phyloP scores from a whole-genome alignment of 108 stramenopile genomes.

The Nitzschia palea region DNA sequence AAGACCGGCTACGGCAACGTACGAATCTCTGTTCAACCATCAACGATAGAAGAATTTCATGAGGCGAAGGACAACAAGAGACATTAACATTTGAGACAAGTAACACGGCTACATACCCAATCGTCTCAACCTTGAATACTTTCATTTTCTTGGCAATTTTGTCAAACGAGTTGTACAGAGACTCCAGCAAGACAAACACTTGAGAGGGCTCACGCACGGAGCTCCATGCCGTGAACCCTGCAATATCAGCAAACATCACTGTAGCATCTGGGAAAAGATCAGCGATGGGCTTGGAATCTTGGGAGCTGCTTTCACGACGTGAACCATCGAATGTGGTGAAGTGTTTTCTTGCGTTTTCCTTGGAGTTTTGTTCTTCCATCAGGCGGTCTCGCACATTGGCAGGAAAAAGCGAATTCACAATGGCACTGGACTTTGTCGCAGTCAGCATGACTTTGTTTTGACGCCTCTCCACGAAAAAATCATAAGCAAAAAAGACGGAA shows the following conservation, averaged over 20 bases:
- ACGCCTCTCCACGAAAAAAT: slow-evolving; percentile 2
- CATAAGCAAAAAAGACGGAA: not conserved
- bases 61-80: no score
- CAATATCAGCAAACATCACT: slow-evolving; percentile 15
- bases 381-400: slow-evolving; percentile 12
- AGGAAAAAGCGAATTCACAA: slow-evolving; percentile 12
- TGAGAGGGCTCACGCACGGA: not conserved
- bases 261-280: slow-evolving; percentile 11
- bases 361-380: not conserved
- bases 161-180: not conserved
- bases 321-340: not conserved
- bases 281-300: slow-evolving; percentile 8
- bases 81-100: no score
- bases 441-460: slow-evolving; percentile 5
- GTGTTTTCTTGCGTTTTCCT: not conserved
- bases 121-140: slow-evolving; percentile 16
- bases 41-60: no score
- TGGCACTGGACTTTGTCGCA: slow-evolving; percentile 10
- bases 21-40: no score
- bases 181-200: slow-evolving; percentile 6
- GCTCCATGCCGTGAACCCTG: slow-evolving; percentile 19
- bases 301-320: no score
- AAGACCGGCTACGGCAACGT: slow-evolving; percentile 5
- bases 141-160: slow-evolving; percentile 8
- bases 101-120: no score